Evolutionary conservation across 2,329 filamentous ascomycete genomes (phyloP).

Genomic region (Domatiomyces globalis): DNA sequence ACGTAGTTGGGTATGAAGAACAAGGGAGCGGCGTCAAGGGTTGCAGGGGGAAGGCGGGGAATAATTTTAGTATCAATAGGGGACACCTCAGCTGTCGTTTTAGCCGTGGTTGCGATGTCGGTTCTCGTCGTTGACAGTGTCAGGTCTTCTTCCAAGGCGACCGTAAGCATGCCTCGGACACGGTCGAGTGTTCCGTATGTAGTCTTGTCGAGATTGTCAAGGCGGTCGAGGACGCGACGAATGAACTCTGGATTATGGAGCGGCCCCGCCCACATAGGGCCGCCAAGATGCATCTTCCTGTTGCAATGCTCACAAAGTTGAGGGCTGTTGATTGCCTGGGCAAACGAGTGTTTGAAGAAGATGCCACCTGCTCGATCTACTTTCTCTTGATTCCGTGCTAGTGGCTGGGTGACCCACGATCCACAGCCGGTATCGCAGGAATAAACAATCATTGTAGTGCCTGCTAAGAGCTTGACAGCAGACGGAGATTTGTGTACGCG

Average conservation of each 20-base stretch:
- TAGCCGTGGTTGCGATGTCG: conserved; percentile 7
- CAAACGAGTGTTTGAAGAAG: conserved; percentile 66
- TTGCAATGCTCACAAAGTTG: conserved; percentile 69
- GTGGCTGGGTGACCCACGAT: conserved; percentile 71
- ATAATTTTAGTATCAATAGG: conserved; percentile 23
- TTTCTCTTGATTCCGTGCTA: conserved; percentile 54
- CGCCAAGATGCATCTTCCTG: conserved; percentile 70
- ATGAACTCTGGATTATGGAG: conserved; percentile 78
- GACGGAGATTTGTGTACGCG: conserved; percentile 64
- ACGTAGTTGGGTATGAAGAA: conserved; percentile 67
- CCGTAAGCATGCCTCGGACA: conserved; percentile 82
- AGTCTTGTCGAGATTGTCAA: conserved; percentile 51
- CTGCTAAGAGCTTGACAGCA: conserved; percentile 77
- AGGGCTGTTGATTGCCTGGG: conserved; percentile 53
- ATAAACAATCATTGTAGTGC: conserved; percentile 86
- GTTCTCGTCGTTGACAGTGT: conserved; percentile 12
- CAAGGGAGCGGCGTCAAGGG: conserved; percentile 64
- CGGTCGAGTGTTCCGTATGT: conserved; percentile 68
- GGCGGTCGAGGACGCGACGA: conserved; percentile 56
- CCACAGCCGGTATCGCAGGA: conserved; percentile 83
- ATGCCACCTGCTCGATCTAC: conserved; percentile 55
- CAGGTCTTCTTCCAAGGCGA: conserved; percentile 63
- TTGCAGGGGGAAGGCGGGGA: conserved; percentile 43
- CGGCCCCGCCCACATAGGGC: conserved; percentile 89
- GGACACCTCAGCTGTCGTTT: conserved; percentile 21